These are phyloP conservation scores for Dalbergia cultrata DNA, from an alignment of 306 rosid species.

Conservation along the genomic window DNA sequence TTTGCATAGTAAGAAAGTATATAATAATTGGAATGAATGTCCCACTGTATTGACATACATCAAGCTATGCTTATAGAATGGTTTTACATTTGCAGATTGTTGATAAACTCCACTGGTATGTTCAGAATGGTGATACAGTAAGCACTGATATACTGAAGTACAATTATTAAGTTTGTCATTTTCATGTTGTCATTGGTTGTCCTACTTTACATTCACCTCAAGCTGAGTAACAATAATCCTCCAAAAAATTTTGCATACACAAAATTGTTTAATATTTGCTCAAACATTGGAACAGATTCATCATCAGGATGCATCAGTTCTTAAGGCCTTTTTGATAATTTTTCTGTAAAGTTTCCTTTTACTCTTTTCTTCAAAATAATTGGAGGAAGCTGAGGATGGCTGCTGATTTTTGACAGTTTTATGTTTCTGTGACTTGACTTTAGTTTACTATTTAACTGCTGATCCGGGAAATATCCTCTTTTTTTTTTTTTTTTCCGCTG, in stretches of 20 bases:
- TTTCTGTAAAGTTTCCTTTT: too few relatives aligned
- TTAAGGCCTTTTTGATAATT: background rate
- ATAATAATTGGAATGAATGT: constrained; percentile 18
- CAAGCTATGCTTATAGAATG: constrained; percentile 45
- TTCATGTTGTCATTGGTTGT: constrained; percentile 18
- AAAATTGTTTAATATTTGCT: constrained; percentile 18
- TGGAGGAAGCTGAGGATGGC: too few relatives aligned
- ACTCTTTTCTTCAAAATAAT: too few relatives aligned
- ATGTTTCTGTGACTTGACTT: constrained; percentile 10
- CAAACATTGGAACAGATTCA: background rate
- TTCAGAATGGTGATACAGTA: constrained; percentile 78
- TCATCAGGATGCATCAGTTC: background rate
- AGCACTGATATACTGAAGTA: constrained; percentile 41
- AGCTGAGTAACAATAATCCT: background rate
- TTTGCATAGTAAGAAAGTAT: constrained; percentile 3
- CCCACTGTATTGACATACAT: constrained; percentile 31
- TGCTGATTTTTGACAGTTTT: background rate
- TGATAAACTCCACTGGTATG: constrained; percentile 80
- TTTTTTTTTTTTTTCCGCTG: too few relatives aligned
- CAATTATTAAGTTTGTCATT: background rate
- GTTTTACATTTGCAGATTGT: constrained; percentile 73
- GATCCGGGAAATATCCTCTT: background rate
- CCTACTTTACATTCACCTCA: constrained; percentile 7
- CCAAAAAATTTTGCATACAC: constrained; percentile 21
- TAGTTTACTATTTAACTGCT: background rate